These are phyloP conservation scores for Fistulinella cinereoalba DNA, from an alignment of 1,284 basidiomycete genomes.

Conservation along the genomic window DNA sequence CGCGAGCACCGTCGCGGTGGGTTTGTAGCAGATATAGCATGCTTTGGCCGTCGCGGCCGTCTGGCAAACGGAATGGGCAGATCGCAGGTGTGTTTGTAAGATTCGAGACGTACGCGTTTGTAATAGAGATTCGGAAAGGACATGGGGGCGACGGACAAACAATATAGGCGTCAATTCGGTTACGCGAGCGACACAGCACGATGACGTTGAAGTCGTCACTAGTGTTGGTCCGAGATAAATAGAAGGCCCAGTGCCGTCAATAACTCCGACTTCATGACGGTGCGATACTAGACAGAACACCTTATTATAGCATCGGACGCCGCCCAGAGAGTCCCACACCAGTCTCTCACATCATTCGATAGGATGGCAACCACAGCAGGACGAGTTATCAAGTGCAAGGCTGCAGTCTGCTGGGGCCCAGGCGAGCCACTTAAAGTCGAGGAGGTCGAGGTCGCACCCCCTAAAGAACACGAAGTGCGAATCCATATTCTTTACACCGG, in stretches of 20 bases:
- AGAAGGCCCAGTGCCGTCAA: too few species aligned
- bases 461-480: slow-evolving; percentile 87
- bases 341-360: slow-evolving; percentile 10
- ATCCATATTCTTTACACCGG: slow-evolving; percentile 91
- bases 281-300: too few species aligned
- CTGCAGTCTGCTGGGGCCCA: slow-evolving; percentile 95
- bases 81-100: not conserved
- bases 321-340: too few species aligned
- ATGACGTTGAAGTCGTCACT: too few species aligned
- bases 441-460: slow-evolving; percentile 91
- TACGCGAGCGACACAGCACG: not conserved
- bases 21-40: slow-evolving; percentile 72
- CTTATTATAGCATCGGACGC: too few species aligned
- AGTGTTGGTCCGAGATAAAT: too few species aligned
- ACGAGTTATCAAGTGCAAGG: slow-evolving; percentile 87
- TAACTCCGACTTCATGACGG: too few species aligned
- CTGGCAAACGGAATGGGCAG: slow-evolving; percentile 35
- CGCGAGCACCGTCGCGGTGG: slow-evolving; percentile 70
- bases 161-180: not conserved
- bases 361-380: slow-evolving; percentile 68
- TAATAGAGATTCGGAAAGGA: slow-evolving; percentile 77
- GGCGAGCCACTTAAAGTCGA: slow-evolving; percentile 88
- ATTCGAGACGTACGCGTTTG: slow-evolving; percentile 56
- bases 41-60: slow-evolving; percentile 63
- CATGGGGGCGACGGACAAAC: slow-evolving; percentile 38